phyloP scores from a whole-genome alignment of 2,329 filamentous ascomycete species.

The Colletotrichum viniferum region DNA sequence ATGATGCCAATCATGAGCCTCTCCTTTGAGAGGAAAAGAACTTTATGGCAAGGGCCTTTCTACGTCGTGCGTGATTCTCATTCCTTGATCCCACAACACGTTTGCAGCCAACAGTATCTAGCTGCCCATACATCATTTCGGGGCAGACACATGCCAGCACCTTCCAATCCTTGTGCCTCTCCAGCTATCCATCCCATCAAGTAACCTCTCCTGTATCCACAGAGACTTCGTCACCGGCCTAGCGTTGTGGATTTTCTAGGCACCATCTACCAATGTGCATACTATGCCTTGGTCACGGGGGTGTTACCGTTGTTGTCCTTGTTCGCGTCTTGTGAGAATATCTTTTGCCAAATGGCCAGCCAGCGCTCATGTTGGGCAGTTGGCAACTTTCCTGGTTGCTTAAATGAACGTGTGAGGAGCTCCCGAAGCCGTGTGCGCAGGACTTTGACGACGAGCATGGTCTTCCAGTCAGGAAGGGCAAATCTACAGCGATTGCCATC shows the following conservation, averaged over 20 bases:
- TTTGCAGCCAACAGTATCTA: background rate
- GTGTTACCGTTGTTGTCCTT: conserved; percentile 34
- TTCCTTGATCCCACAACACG: background rate
- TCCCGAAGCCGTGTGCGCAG: conserved; percentile 77
- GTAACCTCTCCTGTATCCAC: background rate
- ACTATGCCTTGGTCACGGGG: conserved; percentile 31
- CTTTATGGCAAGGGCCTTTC: background rate
- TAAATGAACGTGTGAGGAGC: conserved; percentile 74
- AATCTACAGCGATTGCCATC: conserved; percentile 89
- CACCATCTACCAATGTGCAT: background rate
- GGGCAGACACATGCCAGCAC: background rate
- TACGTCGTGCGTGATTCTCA: background rate
- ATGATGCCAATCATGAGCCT: background rate
- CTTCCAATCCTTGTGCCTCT: background rate
- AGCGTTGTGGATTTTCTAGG: background rate
- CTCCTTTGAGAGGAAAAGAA: background rate
- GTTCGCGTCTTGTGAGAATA: conserved; percentile 63
- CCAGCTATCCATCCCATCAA: background rate
- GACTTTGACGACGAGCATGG: conserved; percentile 85
- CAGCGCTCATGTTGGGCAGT: conserved; percentile 74
- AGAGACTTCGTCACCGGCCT: background rate
- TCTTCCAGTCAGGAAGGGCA: conserved; percentile 85
- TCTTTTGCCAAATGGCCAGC: conserved; percentile 75
- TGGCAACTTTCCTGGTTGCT: conserved; percentile 64
- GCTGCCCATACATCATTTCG: background rate